Evolutionary conservation across 192 early-diverging fungal species (phyloP), one percentile per base, ranked within the genome.

Genomic region (Globomyces pollinis-pini): DNA sequence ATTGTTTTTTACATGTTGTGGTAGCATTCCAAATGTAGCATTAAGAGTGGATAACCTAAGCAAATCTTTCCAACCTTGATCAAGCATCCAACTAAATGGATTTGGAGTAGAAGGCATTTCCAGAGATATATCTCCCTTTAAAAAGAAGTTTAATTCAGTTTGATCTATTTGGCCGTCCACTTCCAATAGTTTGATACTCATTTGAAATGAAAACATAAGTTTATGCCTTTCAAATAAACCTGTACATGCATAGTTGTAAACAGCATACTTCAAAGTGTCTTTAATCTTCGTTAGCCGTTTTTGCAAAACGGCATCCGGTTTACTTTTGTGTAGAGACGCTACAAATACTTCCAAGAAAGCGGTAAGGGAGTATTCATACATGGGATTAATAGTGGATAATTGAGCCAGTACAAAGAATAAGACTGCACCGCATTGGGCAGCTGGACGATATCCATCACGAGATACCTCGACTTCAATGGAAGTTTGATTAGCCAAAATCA

Each of bases 131-230:
- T 82, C 79, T 12, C 79, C 79, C 58, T 82, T 82, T 38, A 82
- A 62, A 65, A 82, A 82, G 53, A 79, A 82, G 61, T 82, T 82
- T 15, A 82, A 65, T 61, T 82, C 79, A 3, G 44, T 50, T 18
- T 57, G 16, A 59, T 82, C 79, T 35, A 82, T 75, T 53, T 61
- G 59, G 7, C 74, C 72, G 34, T 82, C 79, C 0, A 67, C 72
- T 45, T 82, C 77, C 72, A 82, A 64, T 15, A 82, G 64, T 62
- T 79, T 82, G 30, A 82, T 77, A 11, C 72, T 77, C 79, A 82
- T 82, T 58, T 82, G 79, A 59, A 79, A 82, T 2, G 79, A 79
- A 47, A 82, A 82, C 79, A 82, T 82, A 12, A 82, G 68, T 69
- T 82, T 82, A 50, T 82, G 79, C 50, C 68, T 73, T 58, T 82